These are phyloP conservation scores for Phialocephala subalpina DNA, from an alignment of 2,329 filamentous ascomycete species.

Conservation along the genomic window DNA sequence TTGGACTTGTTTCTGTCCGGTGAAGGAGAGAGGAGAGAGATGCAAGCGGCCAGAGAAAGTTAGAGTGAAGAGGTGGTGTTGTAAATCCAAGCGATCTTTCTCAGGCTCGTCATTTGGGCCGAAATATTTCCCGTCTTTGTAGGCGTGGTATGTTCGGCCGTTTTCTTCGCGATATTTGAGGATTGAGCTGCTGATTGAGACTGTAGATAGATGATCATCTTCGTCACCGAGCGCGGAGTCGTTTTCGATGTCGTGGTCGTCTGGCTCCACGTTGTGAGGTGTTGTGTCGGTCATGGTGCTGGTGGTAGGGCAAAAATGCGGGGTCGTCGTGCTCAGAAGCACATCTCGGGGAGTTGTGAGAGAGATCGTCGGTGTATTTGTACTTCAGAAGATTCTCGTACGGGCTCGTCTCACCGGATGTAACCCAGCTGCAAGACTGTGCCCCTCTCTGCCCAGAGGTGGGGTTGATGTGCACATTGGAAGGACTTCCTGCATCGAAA, in stretches of 20 bases:
- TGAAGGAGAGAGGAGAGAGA: background rate
- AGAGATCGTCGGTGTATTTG: no score
- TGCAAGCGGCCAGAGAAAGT: background rate
- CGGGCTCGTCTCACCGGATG: background rate
- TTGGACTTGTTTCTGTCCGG: slow-evolving; percentile 7
- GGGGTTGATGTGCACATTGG: background rate
- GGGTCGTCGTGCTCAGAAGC: no score
- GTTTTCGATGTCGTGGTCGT: background rate
- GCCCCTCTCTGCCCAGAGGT: no score
- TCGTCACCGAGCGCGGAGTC: slow-evolving; percentile 12
- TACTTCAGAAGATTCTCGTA: background rate
- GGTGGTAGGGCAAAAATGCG: no score
- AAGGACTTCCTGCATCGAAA: background rate
- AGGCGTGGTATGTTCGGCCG: slow-evolving; percentile 26
- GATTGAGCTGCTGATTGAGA: slow-evolving; percentile 13
- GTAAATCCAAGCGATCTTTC: slow-evolving; percentile 50
- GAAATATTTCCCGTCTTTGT: slow-evolving; percentile 49
- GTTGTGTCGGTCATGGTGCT: background rate
- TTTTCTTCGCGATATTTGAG: slow-evolving; percentile 12
- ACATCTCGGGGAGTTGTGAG: background rate
- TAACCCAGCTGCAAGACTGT: background rate
- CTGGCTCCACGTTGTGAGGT: background rate
- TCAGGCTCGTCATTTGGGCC: slow-evolving; percentile 57
- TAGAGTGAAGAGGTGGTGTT: slow-evolving; percentile 16
- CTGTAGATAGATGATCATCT: background rate